Conservation (phyloP, 2,329 filamentous ascomycete species). For the Alternaria sp. region DNA sequence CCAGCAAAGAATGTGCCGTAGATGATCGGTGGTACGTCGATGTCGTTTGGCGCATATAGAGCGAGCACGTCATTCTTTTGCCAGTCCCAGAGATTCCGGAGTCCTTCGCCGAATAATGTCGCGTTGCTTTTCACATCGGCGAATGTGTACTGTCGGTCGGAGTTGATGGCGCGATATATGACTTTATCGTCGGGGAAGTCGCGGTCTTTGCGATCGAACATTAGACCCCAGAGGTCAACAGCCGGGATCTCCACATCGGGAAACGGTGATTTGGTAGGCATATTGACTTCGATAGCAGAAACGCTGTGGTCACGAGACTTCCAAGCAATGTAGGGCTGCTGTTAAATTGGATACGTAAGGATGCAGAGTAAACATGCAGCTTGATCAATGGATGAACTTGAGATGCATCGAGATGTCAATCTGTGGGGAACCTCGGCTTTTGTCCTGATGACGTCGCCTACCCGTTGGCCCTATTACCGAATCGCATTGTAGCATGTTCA, state of each 20-base stretch:
- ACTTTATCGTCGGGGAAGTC: conserved; percentile 33
- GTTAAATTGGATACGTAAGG: neutral
- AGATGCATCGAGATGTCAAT: neutral
- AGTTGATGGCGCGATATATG: conserved; percentile 28
- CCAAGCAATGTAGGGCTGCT: neutral
- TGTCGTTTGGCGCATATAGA: conserved; percentile 81
- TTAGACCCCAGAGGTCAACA: conserved; percentile 30
- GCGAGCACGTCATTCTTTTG: conserved; percentile 80
- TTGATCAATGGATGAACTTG: neutral
- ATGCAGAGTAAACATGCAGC: neutral
- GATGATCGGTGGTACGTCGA: conserved; percentile 77
- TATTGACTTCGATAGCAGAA: neutral
- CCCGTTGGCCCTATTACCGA: neutral
- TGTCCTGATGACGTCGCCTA: neutral
- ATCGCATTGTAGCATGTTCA: neutral
- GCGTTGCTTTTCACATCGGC: conserved; percentile 69
- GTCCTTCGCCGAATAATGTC: conserved; percentile 75
- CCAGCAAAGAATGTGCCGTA: conserved; percentile 84
- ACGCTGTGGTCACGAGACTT: neutral
- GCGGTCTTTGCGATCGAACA: conserved; percentile 30
- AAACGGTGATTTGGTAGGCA: conserved; percentile 32
- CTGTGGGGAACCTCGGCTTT: conserved; percentile 10
- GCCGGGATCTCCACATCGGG: conserved; percentile 30
- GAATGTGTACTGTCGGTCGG: conserved; percentile 66
- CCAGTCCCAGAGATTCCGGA: conserved; percentile 77